These are phyloP conservation scores for Lipomyces lipofer DNA, from an alignment of 805 yeast species.

Conservation along the genomic window DNA sequence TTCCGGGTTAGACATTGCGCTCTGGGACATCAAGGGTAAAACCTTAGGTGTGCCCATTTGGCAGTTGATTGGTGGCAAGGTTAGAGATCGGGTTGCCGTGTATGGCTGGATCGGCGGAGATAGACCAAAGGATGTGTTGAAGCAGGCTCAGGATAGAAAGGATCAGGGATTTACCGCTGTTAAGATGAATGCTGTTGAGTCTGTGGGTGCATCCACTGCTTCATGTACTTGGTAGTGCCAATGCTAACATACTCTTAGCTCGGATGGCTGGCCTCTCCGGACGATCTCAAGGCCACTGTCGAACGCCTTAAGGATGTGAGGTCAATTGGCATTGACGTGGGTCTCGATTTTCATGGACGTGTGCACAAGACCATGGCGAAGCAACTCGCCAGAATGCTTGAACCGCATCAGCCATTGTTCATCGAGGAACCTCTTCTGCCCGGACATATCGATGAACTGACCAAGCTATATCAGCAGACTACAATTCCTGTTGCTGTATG, in stretches of 20 bases:
- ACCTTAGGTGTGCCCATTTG: conserved; percentile 37
- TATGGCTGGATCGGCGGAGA: conserved; percentile 40
- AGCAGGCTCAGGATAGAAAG: conserved; percentile 35
- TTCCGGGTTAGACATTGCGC: conserved; percentile 39
- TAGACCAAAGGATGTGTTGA: conserved; percentile 33
- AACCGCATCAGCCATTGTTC: conserved; percentile 35
- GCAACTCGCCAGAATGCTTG: conserved; percentile 33
- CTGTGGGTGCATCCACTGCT: no score
- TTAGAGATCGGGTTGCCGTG: conserved; percentile 35
- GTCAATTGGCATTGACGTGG: conserved; percentile 35
- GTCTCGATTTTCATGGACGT: conserved; percentile 37
- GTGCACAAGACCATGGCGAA: conserved; percentile 37
- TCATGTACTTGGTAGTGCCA: no score
- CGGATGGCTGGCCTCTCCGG: conserved; percentile 35
- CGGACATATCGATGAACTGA: conserved; percentile 33
- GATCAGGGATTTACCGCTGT: conserved; percentile 38
- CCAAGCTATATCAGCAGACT: conserved; percentile 29
- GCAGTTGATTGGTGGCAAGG: conserved; percentile 37
- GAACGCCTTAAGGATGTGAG: conserved; percentile 34
- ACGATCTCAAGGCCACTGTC: conserved; percentile 32
- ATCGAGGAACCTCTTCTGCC: conserved; percentile 37
- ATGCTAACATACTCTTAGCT: not conserved
- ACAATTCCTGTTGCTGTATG: conserved; percentile 33
- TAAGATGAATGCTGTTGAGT: conserved; percentile 38
- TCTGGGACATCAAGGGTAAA: conserved; percentile 40